phyloP scores from a whole-genome alignment of 345 rosid genomes.

The Gossypium arboreum region DNA sequence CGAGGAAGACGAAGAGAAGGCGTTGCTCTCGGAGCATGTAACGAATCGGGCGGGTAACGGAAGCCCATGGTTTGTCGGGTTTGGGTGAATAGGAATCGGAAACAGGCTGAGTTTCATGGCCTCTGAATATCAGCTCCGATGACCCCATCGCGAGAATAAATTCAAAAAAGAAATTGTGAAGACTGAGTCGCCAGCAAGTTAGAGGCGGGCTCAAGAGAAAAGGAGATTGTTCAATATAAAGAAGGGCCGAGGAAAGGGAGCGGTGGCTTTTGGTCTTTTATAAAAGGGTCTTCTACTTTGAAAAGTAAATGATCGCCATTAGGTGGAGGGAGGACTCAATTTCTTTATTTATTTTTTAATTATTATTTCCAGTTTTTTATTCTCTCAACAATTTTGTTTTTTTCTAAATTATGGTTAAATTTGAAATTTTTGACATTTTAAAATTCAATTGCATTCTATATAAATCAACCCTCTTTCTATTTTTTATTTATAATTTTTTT shows the following conservation, averaged over 20 bases:
- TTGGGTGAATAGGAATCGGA: not conserved
- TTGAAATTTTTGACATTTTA: too few species aligned
- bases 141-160: not conserved
- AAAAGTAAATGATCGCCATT: not conserved
- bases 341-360: not conserved
- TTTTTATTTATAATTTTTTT: too few species aligned
- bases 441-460: too few species aligned
- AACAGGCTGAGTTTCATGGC: not conserved
- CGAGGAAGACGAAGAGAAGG: conserved; percentile 70
- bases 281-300: not conserved
- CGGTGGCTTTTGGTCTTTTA: not conserved
- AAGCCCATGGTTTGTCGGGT: conserved; percentile 28
- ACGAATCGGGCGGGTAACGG: conserved; percentile 55
- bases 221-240: not conserved
- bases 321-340: too few species aligned
- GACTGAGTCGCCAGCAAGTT: conserved; percentile 5
- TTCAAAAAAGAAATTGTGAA: not conserved
- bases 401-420: too few species aligned
- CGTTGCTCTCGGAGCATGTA: conserved; percentile 92
- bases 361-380: not conserved
- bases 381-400: not conserved
- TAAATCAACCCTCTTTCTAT: too few species aligned
- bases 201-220: not conserved
- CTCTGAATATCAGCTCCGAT: conserved; percentile 5
- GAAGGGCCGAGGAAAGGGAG: conserved; percentile 1